Base-by-base conservation (phyloP, 1,139 yeast species). In the Kurtzmaniella quercitrusa region DNA sequence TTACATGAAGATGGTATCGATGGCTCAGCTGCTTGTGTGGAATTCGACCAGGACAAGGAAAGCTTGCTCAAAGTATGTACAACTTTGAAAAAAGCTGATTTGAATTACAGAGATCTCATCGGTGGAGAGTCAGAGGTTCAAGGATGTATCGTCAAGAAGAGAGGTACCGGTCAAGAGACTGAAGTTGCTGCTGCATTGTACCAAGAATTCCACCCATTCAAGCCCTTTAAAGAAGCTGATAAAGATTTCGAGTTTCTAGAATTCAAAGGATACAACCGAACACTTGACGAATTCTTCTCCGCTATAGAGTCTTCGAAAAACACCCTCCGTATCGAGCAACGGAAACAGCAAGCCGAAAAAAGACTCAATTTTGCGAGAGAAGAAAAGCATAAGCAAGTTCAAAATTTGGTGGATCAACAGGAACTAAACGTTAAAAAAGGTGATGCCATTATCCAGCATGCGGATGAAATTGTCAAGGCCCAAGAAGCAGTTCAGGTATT, bases 151-250 rank as follows among this genome's bases (percentile, higher is more conserved):
- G 70, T 88, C 1, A 72, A 84, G 11, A 83, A 80, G 52, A 87
- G 86, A 52, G 37, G 37, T 7, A 19, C 19, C 12, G 36, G 20
- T 3, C 15, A 5, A 6, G 37, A 34, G 5, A 4, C 18, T 9
- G 34, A 56, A 12, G 63, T 60, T 35, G 66, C 77, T 53, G 78
- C 81, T 50, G 80, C 65, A 45, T 60, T 83, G 2, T 86, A 76
- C 50, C 95, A 88, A 43, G 95, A 87, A 48, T 93, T 88, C 57
- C 95, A 87, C 60, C 97, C 98, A 0, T 89, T 84, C 59, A 60
- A 71, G 42, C 96, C 96, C 0, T 56, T 62, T 43, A 68, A 76
- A 46, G 68, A 71, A 42, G 51, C 61, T 22, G 49, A 51, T 2
- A 67, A 63, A 15, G 48, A 56, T 19, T 61, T 61, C 40, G 63